Percentiles rank a stretch among this genome's conserved stretches.
phyloP scores from a whole-genome alignment of 257 asterid genomes.

The Verbascum thapsus region DNA sequence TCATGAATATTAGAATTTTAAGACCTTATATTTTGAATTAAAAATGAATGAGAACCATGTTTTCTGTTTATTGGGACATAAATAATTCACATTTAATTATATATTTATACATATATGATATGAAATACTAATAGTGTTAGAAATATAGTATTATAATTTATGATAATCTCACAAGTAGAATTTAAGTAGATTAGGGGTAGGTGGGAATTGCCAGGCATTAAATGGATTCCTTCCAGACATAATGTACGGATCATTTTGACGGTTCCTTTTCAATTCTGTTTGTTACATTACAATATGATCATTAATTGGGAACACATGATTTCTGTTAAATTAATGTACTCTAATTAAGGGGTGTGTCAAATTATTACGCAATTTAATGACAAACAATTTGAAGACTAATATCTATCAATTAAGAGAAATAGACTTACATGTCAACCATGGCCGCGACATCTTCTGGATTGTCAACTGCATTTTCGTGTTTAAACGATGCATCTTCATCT shows the following conservation, averaged over 20 bases:
- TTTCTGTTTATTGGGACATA: constrained; percentile 23
- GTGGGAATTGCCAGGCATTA: constrained; percentile 33
- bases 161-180: constrained; percentile 18
- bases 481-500: constrained; percentile 36
- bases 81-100: background rate
- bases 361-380: background rate
- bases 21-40: background rate
- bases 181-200: constrained; percentile 23
- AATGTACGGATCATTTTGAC: constrained; percentile 41
- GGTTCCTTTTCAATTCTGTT: constrained; percentile 23
- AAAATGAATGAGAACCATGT: background rate
- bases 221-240: constrained; percentile 10
- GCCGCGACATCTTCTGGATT: constrained; percentile 76
- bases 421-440: constrained; percentile 66
- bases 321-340: constrained; percentile 19
- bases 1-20: background rate
- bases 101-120: too few relatives aligned
- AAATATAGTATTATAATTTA: background rate
- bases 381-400: background rate
- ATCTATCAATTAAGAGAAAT: background rate
- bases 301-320: constrained; percentile 41
- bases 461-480: constrained; percentile 55
- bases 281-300: constrained; percentile 15
- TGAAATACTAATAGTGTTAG: too few relatives aligned
- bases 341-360: background rate